These are phyloP conservation scores for Tardiomyces depauwii DNA, from an alignment of 1,139 yeast species.

Conservation along the genomic window DNA sequence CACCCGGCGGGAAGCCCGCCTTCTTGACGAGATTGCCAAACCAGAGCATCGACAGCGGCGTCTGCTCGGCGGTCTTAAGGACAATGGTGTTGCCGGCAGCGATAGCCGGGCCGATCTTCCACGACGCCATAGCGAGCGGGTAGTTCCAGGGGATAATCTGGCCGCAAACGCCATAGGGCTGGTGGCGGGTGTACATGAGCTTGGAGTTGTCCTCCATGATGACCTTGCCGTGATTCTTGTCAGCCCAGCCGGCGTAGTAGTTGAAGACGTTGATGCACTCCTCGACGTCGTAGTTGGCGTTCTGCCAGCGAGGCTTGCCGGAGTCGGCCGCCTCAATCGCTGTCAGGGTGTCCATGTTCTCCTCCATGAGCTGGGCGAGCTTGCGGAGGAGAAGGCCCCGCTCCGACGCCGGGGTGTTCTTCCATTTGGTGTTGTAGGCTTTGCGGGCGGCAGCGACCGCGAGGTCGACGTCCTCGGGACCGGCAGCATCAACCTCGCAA, in stretches of 20 bases:
- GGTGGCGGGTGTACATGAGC: constrained; percentile 69
- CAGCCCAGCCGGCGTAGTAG: constrained; percentile 82
- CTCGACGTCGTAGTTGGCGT: constrained; percentile 50
- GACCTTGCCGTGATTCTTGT: constrained; percentile 57
- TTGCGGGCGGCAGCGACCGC: constrained; percentile 67
- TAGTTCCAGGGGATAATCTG: constrained; percentile 83
- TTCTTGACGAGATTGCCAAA: constrained; percentile 49
- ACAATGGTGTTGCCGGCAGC: constrained; percentile 75
- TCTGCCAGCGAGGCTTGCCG: constrained; percentile 47
- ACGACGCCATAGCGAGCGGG: constrained; percentile 70
- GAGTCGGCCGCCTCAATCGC: constrained; percentile 54
- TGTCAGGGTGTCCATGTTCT: constrained; percentile 39
- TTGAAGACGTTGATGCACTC: constrained; percentile 49
- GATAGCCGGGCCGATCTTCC: constrained; percentile 79
- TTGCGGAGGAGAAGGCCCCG: constrained; percentile 38
- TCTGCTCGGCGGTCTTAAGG: constrained; percentile 69
- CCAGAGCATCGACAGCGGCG: constrained; percentile 67
- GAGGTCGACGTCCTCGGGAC: constrained; percentile 53
- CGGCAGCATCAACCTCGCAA: constrained; percentile 57
- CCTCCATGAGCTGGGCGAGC: constrained; percentile 40
- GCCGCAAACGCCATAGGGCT: constrained; percentile 74
- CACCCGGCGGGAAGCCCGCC: constrained; percentile 76
- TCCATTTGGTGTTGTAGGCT: constrained; percentile 51
- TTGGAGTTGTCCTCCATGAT: constrained; percentile 48
- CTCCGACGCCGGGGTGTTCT: constrained; percentile 35